phyloP scores from a whole-genome alignment of 108 stramenopile genomes.

The Hondaea fermentalgiana region DNA sequence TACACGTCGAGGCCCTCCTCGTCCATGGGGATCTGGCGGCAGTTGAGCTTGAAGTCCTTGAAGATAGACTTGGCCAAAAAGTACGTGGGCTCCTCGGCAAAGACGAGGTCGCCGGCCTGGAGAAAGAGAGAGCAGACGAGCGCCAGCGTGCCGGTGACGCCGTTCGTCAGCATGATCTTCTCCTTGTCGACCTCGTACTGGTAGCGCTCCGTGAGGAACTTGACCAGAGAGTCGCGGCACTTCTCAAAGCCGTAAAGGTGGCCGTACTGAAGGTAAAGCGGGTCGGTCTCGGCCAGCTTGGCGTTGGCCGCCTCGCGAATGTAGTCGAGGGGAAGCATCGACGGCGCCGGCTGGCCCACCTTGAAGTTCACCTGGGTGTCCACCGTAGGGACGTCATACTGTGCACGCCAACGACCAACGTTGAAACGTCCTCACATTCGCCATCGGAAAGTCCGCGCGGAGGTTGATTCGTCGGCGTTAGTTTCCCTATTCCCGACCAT shows the following conservation, averaged over 20 bases:
- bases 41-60: conserved; percentile 13
- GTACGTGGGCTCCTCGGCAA: conserved; percentile 21
- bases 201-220: background rate
- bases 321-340: conserved; percentile 18
- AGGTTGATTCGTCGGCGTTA: too few species aligned
- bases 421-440: too few species aligned
- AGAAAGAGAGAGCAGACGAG: conserved; percentile 5
- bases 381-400: background rate
- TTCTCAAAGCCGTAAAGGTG: background rate
- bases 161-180: conserved; percentile 8
- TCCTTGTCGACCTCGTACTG: background rate
- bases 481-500: too few species aligned
- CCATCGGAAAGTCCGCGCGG: too few species aligned
- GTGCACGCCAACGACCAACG: background rate
- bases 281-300: conserved; percentile 16
- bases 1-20: conserved; percentile 20
- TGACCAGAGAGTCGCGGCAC: background rate
- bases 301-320: conserved; percentile 2
- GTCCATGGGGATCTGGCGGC: background rate
- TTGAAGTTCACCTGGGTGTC: conserved; percentile 12
- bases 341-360: conserved; percentile 17
- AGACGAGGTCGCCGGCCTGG: background rate
- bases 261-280: conserved; percentile 1
- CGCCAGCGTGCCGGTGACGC: conserved; percentile 8
- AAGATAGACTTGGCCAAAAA: conserved; percentile 22